Evolutionary conservation across 2,329 filamentous ascomycete genomes (phyloP).

Genomic region (Epichloe typhina): DNA sequence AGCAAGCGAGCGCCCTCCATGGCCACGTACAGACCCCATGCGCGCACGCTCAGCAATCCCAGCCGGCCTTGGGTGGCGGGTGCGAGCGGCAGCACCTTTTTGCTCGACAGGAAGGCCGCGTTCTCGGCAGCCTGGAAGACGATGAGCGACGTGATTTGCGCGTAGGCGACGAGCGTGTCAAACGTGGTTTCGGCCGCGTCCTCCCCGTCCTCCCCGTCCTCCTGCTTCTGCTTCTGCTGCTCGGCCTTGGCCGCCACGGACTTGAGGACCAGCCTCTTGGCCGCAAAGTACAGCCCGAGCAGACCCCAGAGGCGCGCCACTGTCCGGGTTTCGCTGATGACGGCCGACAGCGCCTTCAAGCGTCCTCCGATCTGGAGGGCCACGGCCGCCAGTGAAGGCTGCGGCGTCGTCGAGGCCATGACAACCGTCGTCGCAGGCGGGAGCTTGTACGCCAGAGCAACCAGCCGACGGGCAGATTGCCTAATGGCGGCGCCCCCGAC

Average conservation of each 20-base stretch:
- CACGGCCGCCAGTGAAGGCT: conserved; percentile 25
- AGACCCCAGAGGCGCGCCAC: conserved; percentile 67
- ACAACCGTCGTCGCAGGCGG: conserved; percentile 36
- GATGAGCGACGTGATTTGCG: conserved; percentile 55
- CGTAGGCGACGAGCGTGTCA: conserved; percentile 42
- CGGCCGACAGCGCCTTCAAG: conserved; percentile 46
- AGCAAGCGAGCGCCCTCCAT: conserved; percentile 59
- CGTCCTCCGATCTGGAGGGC: conserved; percentile 36
- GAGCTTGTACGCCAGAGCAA: conserved; percentile 37
- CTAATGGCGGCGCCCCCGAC: conserved; percentile 45
- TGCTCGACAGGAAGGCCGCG: conserved; percentile 59
- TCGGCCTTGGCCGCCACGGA: conserved; percentile 11
- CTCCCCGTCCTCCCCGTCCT: conserved; percentile 6
- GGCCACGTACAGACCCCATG: conserved; percentile 68
- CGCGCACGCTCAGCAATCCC: conserved; percentile 61
- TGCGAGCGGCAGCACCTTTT: conserved; percentile 55
- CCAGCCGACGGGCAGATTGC: conserved; percentile 35
- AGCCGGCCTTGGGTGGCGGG: conserved; percentile 45
- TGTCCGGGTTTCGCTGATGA: conserved; percentile 59
- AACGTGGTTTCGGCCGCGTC: conserved; percentile 20
- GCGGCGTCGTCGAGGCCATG: conserved; percentile 23
- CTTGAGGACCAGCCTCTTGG: conserved; percentile 32
- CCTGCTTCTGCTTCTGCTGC: conserved; percentile 1
- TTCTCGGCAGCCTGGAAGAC: conserved; percentile 76
- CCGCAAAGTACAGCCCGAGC: conserved; percentile 60